These are phyloP conservation scores for Acorus gramineus DNA, from an alignment of 106 monocot species.

Conservation along the genomic window DNA sequence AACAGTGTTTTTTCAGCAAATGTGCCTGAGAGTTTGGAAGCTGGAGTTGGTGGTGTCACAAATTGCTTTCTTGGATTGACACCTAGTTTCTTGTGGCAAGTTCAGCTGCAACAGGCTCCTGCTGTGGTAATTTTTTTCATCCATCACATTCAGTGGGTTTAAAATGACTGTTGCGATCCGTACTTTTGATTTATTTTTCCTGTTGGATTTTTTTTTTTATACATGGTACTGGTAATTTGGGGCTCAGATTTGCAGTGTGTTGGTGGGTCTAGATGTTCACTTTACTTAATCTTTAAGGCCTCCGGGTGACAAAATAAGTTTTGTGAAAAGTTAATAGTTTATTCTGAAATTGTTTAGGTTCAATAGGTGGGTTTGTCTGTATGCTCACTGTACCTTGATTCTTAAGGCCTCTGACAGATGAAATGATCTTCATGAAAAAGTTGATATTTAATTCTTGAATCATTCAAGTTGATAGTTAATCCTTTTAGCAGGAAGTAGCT, in stretches of 20 bases:
- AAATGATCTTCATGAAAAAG: too few relatives aligned
- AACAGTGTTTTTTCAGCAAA: conserved; percentile 15
- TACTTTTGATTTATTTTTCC: neutral
- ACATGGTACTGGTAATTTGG: neutral
- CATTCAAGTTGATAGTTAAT: too few relatives aligned
- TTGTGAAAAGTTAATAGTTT: too few relatives aligned
- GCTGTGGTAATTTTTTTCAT: conserved; percentile 38
- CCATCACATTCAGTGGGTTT: neutral
- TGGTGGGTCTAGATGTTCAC: too few relatives aligned
- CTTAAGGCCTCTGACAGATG: too few relatives aligned
- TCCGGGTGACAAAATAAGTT: too few relatives aligned
- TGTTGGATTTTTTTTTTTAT: too few relatives aligned
- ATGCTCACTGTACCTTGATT: too few relatives aligned
- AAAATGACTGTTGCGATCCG: neutral
- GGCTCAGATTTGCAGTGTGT: neutral
- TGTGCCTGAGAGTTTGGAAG: conserved; percentile 44
- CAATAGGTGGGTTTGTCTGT: too few relatives aligned
- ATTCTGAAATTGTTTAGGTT: too few relatives aligned
- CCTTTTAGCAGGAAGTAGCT: too few relatives aligned
- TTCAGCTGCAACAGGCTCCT: conserved; percentile 55
- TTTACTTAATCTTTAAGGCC: neutral
- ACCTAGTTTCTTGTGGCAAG: conserved; percentile 60
- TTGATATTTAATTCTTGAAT: too few relatives aligned
- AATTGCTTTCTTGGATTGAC: conserved; percentile 90
- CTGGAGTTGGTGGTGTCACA: conserved; percentile 86